A percentile compares a stretch with the other conserved stretches of the same genome.
Evolutionary conservation across 352 stramenopile species (phyloP).

Genomic region (Phytophthora fragariaefolia): DNA sequence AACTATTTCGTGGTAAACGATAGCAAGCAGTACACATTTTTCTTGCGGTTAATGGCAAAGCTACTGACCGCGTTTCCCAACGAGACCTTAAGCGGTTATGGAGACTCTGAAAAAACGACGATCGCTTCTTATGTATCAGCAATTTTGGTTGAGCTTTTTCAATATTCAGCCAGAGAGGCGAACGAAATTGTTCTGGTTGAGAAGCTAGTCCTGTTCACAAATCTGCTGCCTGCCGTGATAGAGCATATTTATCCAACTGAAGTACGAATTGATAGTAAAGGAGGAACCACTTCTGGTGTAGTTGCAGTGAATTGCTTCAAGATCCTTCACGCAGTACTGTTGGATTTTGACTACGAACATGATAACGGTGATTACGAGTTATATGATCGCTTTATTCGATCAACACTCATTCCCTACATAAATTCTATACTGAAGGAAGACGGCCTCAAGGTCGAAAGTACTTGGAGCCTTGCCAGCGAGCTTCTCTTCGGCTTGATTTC

Average conservation of each 20-base stretch:
- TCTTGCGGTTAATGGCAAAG: slow-evolving; percentile 71
- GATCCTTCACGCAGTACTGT: slow-evolving; percentile 55
- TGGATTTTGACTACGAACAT: slow-evolving; percentile 52
- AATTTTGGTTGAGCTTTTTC: slow-evolving; percentile 58
- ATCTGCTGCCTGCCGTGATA: slow-evolving; percentile 60
- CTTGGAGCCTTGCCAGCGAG: slow-evolving; percentile 59
- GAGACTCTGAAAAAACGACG: slow-evolving; percentile 21
- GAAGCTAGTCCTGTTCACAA: slow-evolving; percentile 47
- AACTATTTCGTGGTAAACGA: slow-evolving; percentile 66
- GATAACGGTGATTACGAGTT: slow-evolving; percentile 27
- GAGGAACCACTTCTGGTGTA: slow-evolving; percentile 18
- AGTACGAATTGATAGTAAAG: background rate
- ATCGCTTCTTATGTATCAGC: slow-evolving; percentile 48
- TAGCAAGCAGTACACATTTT: slow-evolving; percentile 72
- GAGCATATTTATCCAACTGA: slow-evolving; percentile 27
- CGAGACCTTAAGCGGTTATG: slow-evolving; percentile 36
- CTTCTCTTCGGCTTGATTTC: slow-evolving; percentile 56
- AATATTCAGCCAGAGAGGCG: slow-evolving; percentile 44
- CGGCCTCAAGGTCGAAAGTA: slow-evolving; percentile 41
- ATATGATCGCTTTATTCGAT: slow-evolving; percentile 48
- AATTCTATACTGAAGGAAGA: slow-evolving; percentile 27
- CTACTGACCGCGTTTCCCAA: slow-evolving; percentile 60
- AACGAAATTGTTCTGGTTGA: slow-evolving; percentile 53
- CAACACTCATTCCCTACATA: slow-evolving; percentile 54
- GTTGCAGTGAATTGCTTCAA: slow-evolving; percentile 54